Conservation (phyloP, 2,329 filamentous ascomycete genomes). For the Ceratocystis colombiana region DNA sequence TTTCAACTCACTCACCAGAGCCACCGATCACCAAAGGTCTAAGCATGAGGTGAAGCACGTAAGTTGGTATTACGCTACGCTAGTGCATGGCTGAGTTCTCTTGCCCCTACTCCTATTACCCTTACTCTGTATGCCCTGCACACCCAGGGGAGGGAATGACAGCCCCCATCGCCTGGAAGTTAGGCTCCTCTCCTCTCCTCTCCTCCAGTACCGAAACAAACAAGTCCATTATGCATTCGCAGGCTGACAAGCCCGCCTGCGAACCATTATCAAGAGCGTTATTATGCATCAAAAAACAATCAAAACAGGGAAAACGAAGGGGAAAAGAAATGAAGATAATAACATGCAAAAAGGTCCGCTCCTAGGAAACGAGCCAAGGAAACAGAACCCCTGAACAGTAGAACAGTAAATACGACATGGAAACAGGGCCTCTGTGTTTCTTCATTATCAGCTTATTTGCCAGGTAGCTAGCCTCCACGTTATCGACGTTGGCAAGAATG, state of each 20-base stretch:
- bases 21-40: slow-evolving; percentile 5
- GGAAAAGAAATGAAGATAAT: neutral
- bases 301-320: neutral
- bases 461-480: too few species aligned
- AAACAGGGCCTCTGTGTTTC: too few species aligned
- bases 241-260: neutral
- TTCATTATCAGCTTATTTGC: too few species aligned
- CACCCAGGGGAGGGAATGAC: neutral
- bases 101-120: neutral
- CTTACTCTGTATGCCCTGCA: neutral
- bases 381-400: neutral
- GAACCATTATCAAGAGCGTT: neutral
- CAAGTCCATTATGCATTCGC: neutral
- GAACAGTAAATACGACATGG: too few species aligned
- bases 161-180: neutral
- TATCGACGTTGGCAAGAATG: too few species aligned
- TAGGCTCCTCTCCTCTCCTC: neutral
- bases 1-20: neutral
- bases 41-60: neutral
- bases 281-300: neutral
- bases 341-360: too few species aligned
- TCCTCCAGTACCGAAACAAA: neutral
- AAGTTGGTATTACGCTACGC: neutral
- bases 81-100: neutral
- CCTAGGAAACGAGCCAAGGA: neutral